Evolutionary conservation across 192 early-diverging fungal genomes (phyloP).

Genomic region (Umbelopsis ramanniana): DNA sequence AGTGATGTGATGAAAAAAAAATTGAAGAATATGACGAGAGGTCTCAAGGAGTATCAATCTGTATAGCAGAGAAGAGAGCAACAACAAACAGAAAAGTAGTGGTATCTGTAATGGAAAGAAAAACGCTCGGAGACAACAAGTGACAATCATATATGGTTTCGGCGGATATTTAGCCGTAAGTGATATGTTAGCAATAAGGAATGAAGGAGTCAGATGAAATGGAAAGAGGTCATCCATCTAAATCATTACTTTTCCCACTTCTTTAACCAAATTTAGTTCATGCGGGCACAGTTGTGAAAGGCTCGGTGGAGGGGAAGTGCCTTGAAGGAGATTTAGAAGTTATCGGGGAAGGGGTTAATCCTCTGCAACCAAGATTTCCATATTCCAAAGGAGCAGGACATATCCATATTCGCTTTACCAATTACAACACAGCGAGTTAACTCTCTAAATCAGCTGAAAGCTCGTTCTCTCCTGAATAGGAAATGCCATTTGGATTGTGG

Average conservation of each 20-base stretch:
- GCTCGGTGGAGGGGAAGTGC: not conserved
- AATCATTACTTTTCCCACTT: not conserved
- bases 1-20: not conserved
- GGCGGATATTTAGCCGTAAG: not conserved
- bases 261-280: not conserved
- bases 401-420: not conserved
- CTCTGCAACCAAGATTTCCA: too few species aligned
- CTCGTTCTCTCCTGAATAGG: not conserved
- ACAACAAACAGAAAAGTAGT: not conserved
- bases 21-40: not conserved
- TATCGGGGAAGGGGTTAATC: too few species aligned
- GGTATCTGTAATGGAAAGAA: not conserved
- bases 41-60: too few species aligned
- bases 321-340: not conserved
- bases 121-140: not conserved
- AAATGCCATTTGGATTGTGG: not conserved
- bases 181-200: slow-evolving; percentile 1
- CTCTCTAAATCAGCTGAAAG: not conserved
- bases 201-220: slow-evolving; percentile 8
- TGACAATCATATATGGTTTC: not conserved
- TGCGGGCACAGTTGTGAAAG: not conserved
- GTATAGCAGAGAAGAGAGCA: not conserved
- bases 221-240: not conserved
- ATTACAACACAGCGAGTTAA: not conserved
- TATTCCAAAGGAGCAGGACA: not conserved